A percentile compares a stretch with the other conserved stretches of the same genome.
Conservation (phyloP, 768 basidiomycete species). For the Hydnomerulius pinastri region DNA sequence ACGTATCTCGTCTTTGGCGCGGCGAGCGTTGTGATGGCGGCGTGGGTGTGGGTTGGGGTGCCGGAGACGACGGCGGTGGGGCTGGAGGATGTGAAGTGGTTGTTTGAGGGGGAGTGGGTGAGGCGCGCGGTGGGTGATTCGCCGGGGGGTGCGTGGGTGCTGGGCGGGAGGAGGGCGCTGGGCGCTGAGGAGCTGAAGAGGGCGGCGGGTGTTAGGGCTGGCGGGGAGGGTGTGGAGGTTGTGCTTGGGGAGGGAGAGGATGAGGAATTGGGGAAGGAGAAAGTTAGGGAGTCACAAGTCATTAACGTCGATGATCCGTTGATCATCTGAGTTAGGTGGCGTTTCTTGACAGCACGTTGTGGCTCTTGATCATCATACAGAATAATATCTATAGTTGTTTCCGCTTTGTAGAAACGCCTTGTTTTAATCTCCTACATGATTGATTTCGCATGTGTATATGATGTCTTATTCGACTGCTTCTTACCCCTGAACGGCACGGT, state of each 20-base stretch:
- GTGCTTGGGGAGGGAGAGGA: not conserved
- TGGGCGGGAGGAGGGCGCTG: conserved; percentile 22
- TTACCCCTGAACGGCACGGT: no score
- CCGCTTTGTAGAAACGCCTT: no score
- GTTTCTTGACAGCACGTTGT: no score
- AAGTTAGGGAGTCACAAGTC: not conserved
- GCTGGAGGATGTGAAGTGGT: conserved; percentile 38
- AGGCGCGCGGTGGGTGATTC: conserved; percentile 35
- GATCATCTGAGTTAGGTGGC: conserved; percentile 3
- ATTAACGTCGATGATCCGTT: not conserved
- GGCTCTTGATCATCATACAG: no score
- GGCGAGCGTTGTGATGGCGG: conserved; percentile 30
- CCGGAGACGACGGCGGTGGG: conserved; percentile 43
- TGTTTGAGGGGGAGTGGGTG: conserved; percentile 35
- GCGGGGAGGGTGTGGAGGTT: not conserved
- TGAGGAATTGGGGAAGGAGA: not conserved
- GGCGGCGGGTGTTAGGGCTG: not conserved
- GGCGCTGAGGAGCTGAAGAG: conserved; percentile 29
- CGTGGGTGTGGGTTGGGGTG: conserved; percentile 37
- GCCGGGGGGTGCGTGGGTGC: conserved; percentile 32
- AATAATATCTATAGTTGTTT: no score
- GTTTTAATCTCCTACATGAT: no score
- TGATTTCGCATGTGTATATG: no score
- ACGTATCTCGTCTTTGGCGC: conserved; percentile 37
- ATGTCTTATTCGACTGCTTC: no score